Base-by-base conservation (phyloP, 2,329 filamentous ascomycete genomes). In the Scleromitrula shiraiana region DNA sequence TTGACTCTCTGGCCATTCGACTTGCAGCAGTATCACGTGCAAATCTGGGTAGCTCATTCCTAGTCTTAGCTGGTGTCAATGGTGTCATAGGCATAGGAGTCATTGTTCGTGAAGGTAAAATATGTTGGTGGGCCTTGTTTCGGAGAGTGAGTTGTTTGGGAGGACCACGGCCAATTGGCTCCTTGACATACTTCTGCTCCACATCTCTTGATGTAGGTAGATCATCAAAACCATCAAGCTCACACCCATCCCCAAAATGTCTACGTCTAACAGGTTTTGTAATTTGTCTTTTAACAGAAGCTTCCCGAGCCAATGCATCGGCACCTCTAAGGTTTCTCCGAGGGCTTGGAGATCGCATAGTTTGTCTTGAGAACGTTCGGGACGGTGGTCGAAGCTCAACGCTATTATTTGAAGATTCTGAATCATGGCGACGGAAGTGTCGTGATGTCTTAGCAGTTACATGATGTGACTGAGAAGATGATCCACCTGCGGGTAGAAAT, bases 181-280 rank as follows among this genome's bases (percentile, higher is more conserved):
- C 81, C 65, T 90, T 94, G 53, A 89, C 74, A 61, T 80, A 98
- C 59, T 80, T 85, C 53, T 82, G 88, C 67, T 98, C 93, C 12
- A 80, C 77, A 51, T 84, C 80, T 10, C 77, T 80, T 14, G 90
- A 96, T 0, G 90, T 97, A 1, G 91, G 91, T 48, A 98, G 71
- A 66, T 98, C 93, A 64, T 98, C 93, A 64, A 98, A 97, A 2
- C 78, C 82, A 57, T 97, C 91, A 27, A 98, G 74, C 66, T 98
- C 93, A 51, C 84, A 85, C 14, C 93, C 93, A 65, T 96, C 88
- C 10, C 93, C 93, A 68, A 94, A 98, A 59, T 87, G 80, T 38
- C 82, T 77, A 51, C 74, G 73, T 33, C 80, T 75, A 29, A 78
- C 74, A 3, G 88, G 88, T 64, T 83, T 85, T 53, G 78, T 90